Conservation (phyloP, 139 green algal genomes). For the Yamagishiella unicocca region DNA sequence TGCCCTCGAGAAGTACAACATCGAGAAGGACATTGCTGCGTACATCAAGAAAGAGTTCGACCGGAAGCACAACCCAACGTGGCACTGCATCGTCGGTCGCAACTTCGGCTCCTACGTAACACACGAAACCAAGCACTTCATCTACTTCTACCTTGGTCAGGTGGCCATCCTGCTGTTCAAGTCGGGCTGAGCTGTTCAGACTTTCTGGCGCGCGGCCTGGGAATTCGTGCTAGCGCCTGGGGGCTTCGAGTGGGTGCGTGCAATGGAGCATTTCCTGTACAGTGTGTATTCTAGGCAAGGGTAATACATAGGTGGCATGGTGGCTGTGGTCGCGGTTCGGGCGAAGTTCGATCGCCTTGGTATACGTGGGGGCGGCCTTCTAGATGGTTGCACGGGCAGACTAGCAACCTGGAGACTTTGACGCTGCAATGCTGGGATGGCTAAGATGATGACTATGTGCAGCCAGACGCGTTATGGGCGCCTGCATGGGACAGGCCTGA, state of each 20-base stretch:
- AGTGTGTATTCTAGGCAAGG: slow-evolving; percentile 18
- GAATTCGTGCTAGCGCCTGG: not conserved
- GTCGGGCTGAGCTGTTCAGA: slow-evolving; percentile 80
- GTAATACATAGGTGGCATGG: not conserved
- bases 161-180: slow-evolving; percentile 97
- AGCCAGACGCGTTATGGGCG: not conserved
- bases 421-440: not conserved
- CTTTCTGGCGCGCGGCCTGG: not conserved
- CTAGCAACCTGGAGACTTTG: not conserved
- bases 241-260: not conserved
- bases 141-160: slow-evolving; percentile 97
- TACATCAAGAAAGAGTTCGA: slow-evolving; percentile 99
- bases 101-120: slow-evolving; percentile 99
- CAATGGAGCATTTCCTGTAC: not conserved
- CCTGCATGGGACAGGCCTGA: not conserved
- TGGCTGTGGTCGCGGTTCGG: not conserved
- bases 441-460: not conserved
- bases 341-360: not conserved
- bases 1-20: slow-evolving; percentile 96
- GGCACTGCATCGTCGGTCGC: slow-evolving; percentile 98
- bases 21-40: slow-evolving; percentile 99
- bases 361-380: not conserved
- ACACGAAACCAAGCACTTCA: slow-evolving; percentile 98
- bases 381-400: slow-evolving; percentile 16
- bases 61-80: slow-evolving; percentile 97